Percentiles rank a stretch among this genome's conserved stretches.
Conservation (phyloP, 305 asterid genomes). For the Euphrasia arctica region DNA sequence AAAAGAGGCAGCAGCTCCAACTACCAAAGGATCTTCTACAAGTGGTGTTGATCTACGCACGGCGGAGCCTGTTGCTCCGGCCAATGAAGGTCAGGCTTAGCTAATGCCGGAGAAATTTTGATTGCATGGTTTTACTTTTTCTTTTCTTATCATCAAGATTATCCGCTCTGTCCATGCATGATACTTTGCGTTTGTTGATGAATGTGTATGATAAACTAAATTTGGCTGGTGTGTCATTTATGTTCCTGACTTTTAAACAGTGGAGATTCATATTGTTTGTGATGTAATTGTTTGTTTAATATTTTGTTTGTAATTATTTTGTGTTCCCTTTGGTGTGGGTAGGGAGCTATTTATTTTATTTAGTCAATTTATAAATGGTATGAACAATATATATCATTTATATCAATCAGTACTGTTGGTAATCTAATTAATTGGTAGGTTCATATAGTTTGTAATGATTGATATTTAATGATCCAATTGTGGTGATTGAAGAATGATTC, state of each 20-base stretch:
- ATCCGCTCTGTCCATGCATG: neutral
- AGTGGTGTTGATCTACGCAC: conserved; percentile 34
- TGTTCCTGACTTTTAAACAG: conserved; percentile 12
- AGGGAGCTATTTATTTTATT: too few relatives aligned
- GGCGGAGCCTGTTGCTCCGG: conserved; percentile 36
- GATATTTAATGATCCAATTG: too few relatives aligned
- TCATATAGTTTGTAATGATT: too few relatives aligned
- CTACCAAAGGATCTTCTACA: conserved; percentile 44
- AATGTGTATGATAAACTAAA: conserved; percentile 7
- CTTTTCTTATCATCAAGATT: conserved; percentile 7
- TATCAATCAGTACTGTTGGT: too few relatives aligned
- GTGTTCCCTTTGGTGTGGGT: too few relatives aligned
- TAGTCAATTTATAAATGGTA: too few relatives aligned
- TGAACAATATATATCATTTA: too few relatives aligned
- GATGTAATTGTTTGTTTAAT: conserved; percentile 23
- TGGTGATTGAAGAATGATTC: too few relatives aligned
- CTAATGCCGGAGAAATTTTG: conserved; percentile 25
- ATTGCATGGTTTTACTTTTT: conserved; percentile 1
- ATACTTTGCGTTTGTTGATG: conserved; percentile 21
- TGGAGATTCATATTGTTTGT: conserved; percentile 9
- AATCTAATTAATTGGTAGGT: too few relatives aligned
- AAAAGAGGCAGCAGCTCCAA: conserved; percentile 38
- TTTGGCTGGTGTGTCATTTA: conserved; percentile 11
- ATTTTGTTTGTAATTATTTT: neutral
- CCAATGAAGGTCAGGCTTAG: conserved; percentile 32